Base-by-base conservation (phyloP, 2,329 filamentous ascomycete genomes). In the Ascochyta pisi region DNA sequence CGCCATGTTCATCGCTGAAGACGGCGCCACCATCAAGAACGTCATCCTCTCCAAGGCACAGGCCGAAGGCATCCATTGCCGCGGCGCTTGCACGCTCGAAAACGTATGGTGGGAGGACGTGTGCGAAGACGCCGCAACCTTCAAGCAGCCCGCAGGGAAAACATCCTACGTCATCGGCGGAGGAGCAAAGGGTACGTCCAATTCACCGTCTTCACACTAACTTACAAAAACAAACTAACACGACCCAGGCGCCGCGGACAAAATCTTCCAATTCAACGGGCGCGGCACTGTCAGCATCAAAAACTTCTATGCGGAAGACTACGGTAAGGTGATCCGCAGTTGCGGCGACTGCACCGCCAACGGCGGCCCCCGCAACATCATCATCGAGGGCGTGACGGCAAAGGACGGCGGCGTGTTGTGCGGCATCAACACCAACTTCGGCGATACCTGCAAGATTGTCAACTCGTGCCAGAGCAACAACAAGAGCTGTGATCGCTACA, bases 51-150 rank as follows among this genome's bases (percentile, higher is more conserved):
- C 79, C 12, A 71, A 74, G 31, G 76, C 77, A 31, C 77, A 81
- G 59, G 73, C 76, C 16, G 81, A 83, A 63, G 80, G 80, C 45
- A 76, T 82, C 34, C 79, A 83, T 69, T 82, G 81, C 71, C 68
- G 76, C 54, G 81, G 78, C 29, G 70, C 75, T 12, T 82, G 80
- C 67, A 79, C 75, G 13, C 66, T 58, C 9, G 47, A 60, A 37
- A 59, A 59, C n/a, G 53, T 56, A 2, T 58, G 56, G 56, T 58
- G 51, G 51, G 51, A 55, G 26, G 56, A 58, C 22, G 56, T 58
- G 2, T 57, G 54, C 22, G 55, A 58, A 29, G 53, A 54, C 16
- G 52, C 52, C 5, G 49, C 63, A 23, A 62, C 63, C 26, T 57
- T 70, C 52, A 58, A 58, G 51, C 56, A 50, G 19, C 40, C 29